These are phyloP conservation scores for Marsdenia floribunda DNA, from an alignment of 257 asterid species.

Conservation along the genomic window DNA sequence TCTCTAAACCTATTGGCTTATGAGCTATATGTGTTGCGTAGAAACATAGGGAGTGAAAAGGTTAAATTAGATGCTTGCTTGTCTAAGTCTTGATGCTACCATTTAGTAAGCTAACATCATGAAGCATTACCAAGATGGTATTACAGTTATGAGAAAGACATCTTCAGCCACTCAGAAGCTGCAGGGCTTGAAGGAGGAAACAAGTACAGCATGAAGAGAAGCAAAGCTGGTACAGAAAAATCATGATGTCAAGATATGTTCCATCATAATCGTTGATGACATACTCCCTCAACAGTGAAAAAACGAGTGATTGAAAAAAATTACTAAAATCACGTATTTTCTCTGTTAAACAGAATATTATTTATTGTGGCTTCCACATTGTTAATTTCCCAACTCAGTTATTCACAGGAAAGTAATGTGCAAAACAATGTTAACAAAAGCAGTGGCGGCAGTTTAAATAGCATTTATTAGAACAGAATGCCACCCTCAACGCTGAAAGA, in stretches of 20 bases:
- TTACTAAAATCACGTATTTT: neutral
- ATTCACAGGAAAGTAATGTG: neutral
- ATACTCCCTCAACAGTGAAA: neutral
- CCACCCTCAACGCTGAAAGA: neutral
- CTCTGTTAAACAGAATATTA: neutral
- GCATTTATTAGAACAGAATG: neutral
- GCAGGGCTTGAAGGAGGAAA: no score
- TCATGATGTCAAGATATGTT: neutral
- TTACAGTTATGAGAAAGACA: neutral
- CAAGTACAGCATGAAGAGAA: no score
- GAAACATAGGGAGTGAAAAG: no score
- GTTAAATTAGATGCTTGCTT: neutral
- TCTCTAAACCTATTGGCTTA: neutral
- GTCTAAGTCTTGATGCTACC: neutral
- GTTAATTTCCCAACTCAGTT: neutral
- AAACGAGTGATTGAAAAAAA: neutral
- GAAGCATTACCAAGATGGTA: neutral
- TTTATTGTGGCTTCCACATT: neutral
- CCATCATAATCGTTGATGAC: neutral
- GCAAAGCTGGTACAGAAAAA: neutral
- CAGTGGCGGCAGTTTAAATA: neutral
- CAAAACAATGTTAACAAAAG: neutral
- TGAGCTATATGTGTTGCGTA: no score
- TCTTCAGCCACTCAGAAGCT: neutral
- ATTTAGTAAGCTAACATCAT: slow-evolving; percentile 1